Evolutionary conservation across 75 land plant species (phyloP).

Genomic region (Larix kaempferi): DNA sequence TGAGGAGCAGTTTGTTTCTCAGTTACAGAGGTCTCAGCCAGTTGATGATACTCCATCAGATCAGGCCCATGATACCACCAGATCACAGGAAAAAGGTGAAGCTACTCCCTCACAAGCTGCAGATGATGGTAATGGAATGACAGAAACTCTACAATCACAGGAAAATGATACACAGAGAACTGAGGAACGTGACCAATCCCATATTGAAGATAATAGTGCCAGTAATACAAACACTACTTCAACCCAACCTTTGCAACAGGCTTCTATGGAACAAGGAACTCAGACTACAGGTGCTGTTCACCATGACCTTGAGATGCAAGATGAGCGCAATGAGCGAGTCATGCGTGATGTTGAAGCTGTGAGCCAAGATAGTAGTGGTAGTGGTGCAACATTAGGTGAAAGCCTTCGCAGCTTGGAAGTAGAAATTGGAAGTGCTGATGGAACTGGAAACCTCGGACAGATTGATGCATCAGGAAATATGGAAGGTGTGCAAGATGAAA

Average conservation of each 20-base stretch:
- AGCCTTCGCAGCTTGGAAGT: constrained; percentile 96
- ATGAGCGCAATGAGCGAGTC: constrained; percentile 71
- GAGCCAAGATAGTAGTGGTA: constrained; percentile 95
- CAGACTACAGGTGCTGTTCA: constrained; percentile 16
- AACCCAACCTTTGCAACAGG: background rate
- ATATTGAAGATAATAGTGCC: background rate
- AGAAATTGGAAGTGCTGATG: constrained; percentile 98
- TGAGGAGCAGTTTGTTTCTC: constrained; percentile 84
- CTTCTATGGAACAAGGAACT: background rate
- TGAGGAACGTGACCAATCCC: background rate
- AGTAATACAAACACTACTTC: background rate
- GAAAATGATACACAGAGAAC: background rate
- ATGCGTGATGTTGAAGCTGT: constrained; percentile 77
- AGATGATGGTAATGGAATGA: constrained; percentile 8
- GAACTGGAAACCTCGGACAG: constrained; percentile 30
- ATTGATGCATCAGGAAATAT: constrained; percentile 50
- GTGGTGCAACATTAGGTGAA: constrained; percentile 95
- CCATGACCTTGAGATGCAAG: constrained; percentile 62
- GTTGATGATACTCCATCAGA: constrained; percentile 35
- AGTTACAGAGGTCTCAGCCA: constrained; percentile 45
- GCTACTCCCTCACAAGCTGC: constrained; percentile 17
- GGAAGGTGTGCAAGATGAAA: constrained; percentile 35
- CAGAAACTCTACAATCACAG: background rate
- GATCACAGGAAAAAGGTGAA: constrained; percentile 23
- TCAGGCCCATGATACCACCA: constrained; percentile 10